phyloP scores from a whole-genome alignment of 768 basidiomycete species.

The Amanita polypyramis region DNA sequence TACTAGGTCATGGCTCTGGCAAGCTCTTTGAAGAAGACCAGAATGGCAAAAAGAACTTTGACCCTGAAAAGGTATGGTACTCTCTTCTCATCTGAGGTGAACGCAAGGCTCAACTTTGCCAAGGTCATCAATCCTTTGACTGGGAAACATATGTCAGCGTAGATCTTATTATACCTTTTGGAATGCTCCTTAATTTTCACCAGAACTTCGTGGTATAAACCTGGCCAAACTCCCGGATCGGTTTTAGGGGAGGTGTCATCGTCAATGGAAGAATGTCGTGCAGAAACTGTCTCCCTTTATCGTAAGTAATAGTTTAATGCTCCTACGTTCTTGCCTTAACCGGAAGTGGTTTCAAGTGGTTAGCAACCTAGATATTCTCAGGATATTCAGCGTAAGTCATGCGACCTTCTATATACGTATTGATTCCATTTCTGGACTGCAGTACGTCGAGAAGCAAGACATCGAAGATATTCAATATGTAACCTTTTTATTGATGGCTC shows the following conservation, averaged over 20 bases:
- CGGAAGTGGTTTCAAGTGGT: constrained; percentile 35
- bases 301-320: constrained; percentile 31
- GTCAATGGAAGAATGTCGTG: constrained; percentile 90
- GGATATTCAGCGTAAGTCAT: constrained; percentile 62
- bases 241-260: constrained; percentile 83
- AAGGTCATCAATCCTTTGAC: constrained; percentile 79
- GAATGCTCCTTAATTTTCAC: constrained; percentile 1
- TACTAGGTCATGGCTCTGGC: constrained; percentile 79
- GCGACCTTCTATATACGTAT: not conserved
- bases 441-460: constrained; percentile 62
- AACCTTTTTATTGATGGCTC: constrained; percentile 80
- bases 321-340: not conserved
- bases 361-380: constrained; percentile 64
- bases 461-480: constrained; percentile 73
- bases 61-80: constrained; percentile 43
- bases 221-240: constrained; percentile 75
- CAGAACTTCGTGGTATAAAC: constrained; percentile 80
- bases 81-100: not conserved
- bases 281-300: constrained; percentile 78
- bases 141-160: constrained; percentile 46
- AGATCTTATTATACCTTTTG: not conserved
- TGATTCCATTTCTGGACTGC: not conserved
- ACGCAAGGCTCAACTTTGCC: not conserved
- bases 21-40: constrained; percentile 71
- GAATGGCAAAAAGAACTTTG: constrained; percentile 77